Percentiles rank a stretch among this genome's conserved stretches.
phyloP scores from a whole-genome alignment of 148 eudicot genomes.

The Talinum fruticosum region DNA sequence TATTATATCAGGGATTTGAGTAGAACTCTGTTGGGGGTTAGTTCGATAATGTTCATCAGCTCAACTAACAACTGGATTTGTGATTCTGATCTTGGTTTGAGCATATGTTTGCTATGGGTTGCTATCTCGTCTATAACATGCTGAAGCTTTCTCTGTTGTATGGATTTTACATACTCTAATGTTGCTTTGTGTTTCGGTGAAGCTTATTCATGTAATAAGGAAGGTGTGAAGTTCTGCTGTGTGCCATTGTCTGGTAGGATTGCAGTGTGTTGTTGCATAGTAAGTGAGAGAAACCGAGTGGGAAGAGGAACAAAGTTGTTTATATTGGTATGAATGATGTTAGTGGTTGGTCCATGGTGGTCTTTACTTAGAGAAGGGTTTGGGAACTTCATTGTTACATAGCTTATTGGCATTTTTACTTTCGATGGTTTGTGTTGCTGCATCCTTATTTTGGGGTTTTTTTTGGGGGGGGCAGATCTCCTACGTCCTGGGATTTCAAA shows the following conservation, averaged over 20 bases:
- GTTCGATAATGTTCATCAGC: neutral
- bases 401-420: too few species aligned
- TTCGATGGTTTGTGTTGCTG: too few species aligned
- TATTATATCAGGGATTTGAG: neutral
- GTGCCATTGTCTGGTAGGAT: neutral
- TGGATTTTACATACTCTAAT: neutral
- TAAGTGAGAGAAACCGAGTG: neutral
- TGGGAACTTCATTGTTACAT: too few species aligned
- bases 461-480: too few species aligned
- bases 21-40: neutral
- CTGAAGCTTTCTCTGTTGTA: too few species aligned
- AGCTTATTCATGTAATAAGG: neutral
- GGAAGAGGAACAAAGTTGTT: neutral
- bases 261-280: neutral
- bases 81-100: neutral
- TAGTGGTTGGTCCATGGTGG: conserved; percentile 44
- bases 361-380: too few species aligned
- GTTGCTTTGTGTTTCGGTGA: neutral
- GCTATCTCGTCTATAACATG: too few species aligned
- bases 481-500: too few species aligned
- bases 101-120: neutral
- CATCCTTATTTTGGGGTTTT: too few species aligned
- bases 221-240: neutral
- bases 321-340: neutral
- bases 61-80: neutral